Base-by-base conservation (phyloP, 495 filamentous ascomycete genomes). In the Penicillium coprophilum region DNA sequence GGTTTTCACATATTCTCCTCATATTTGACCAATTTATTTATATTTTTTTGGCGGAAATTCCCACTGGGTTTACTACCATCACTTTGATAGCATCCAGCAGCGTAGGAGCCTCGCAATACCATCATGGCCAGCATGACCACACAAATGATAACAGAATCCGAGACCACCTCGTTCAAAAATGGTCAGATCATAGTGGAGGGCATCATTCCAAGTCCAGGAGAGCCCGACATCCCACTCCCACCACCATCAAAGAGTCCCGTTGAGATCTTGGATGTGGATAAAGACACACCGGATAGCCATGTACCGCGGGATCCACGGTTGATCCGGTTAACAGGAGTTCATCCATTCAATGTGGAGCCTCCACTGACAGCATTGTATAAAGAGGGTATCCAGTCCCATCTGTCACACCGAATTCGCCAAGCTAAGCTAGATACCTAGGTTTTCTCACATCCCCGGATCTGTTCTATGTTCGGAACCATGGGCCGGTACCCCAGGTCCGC, bases 381-480 rank as follows among this genome's bases (percentile, higher is more conserved):
- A 62, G 86, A 96, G 73, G 88, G 87, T 63, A 71, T 48, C 64
- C 3, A 39, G 9, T 10, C 13, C 9, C 1, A 24, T 31, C 0
- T 4, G 6, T 17, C 6, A 47, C 3, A 6, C 2, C n/a, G 13
- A 28, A 38, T 21, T 6, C 21, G 12, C 32, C 34, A 55, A 24
- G 50, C 27, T 36, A 21, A 36, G 27, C 15, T 13, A 3, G n/a
- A 43, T 38, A 11, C 8, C 19, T 24, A 80, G 86, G 87, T 5
- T 97, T 96, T 68, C 76, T 97, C 36, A 97, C 93, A 5, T 87
- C 87, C 21, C 87, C 90, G n/a, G 90, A 96, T 59, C 76, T 97
- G 2, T 95, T 96, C 74, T 97, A 94, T 69, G 93, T 97, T n/a
- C 76, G 93, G 58, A 97, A 97, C 54, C 93, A 97, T 79, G 93